These are phyloP conservation scores for Backusella westeae DNA, from an alignment of 192 early-diverging fungal genomes.

Conservation along the genomic window DNA sequence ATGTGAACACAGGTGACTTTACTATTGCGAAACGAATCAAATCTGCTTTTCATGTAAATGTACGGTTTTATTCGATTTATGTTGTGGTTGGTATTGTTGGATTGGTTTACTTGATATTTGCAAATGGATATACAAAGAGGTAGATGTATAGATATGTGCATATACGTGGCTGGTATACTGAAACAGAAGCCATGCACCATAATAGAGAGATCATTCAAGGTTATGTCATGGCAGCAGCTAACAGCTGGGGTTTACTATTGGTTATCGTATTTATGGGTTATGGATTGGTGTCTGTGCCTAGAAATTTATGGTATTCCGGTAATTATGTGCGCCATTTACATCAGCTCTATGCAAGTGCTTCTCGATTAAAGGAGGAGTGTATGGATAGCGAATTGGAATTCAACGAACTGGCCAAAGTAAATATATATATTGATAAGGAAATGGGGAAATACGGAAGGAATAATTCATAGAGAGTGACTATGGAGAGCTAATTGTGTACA, in stretches of 20 bases:
- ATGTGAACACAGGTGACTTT: conserved; percentile 88
- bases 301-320: conserved; percentile 78
- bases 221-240: conserved; percentile 89
- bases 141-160: neutral
- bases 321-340: conserved; percentile 58
- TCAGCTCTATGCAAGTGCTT: conserved; percentile 64
- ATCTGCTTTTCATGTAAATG: conserved; percentile 76
- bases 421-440: neutral
- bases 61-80: conserved; percentile 76
- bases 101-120: conserved; percentile 64
- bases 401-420: conserved; percentile 32
- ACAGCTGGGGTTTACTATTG: conserved; percentile 91
- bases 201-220: conserved; percentile 67
- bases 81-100: conserved; percentile 68
- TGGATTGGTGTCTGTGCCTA: conserved; percentile 88
- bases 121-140: conserved; percentile 32
- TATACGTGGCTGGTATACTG: neutral
- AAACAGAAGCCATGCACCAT: neutral
- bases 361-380: conserved; percentile 73
- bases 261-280: conserved; percentile 91
- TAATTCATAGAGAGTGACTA: neutral
- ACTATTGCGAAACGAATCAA: conserved; percentile 61
- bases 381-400: conserved; percentile 86
- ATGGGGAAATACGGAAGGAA: neutral
- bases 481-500: neutral